Evolutionary conservation across 2,329 filamentous ascomycete genomes (phyloP).

Genomic region (Arthrobotrys sphaeroides): DNA sequence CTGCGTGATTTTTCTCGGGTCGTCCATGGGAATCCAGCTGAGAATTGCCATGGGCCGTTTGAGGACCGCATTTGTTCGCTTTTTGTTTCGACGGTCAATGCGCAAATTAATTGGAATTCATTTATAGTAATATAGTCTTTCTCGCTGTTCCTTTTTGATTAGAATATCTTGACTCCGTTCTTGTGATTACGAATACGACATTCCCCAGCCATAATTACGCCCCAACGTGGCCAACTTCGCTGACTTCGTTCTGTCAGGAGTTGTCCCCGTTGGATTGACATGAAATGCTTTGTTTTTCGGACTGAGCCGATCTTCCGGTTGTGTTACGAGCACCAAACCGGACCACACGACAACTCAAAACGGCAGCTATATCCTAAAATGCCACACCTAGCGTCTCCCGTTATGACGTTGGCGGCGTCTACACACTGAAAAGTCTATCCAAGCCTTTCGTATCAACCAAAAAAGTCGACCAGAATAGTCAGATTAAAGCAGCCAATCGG

Average conservation of each 20-base stretch:
- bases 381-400: slow-evolving; percentile 35
- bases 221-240: too few relatives aligned
- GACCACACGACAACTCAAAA: slow-evolving; percentile 38
- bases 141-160: background rate
- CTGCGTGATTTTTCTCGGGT: slow-evolving; percentile 52
- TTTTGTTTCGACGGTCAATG: slow-evolving; percentile 11
- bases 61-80: background rate
- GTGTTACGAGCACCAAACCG: slow-evolving; percentile 29
- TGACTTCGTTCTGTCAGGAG: slow-evolving; percentile 18
- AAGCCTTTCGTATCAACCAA: background rate
- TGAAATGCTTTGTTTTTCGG: slow-evolving; percentile 16
- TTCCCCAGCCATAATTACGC: background rate
- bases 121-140: background rate
- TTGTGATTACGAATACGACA: slow-evolving; percentile 19
- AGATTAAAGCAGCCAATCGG: slow-evolving; percentile 14
- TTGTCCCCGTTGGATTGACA: slow-evolving; percentile 12
- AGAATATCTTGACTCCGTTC: background rate
- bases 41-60: slow-evolving; percentile 20
- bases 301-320: slow-evolving; percentile 49
- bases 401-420: slow-evolving; percentile 48
- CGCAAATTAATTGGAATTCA: slow-evolving; percentile 39
- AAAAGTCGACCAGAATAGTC: slow-evolving; percentile 6
- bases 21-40: slow-evolving; percentile 19
- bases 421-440: background rate
- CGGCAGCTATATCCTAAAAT: slow-evolving; percentile 33